These are phyloP conservation scores for Ormosia emarginata DNA, from an alignment of 306 rosid genomes.

Conservation along the genomic window DNA sequence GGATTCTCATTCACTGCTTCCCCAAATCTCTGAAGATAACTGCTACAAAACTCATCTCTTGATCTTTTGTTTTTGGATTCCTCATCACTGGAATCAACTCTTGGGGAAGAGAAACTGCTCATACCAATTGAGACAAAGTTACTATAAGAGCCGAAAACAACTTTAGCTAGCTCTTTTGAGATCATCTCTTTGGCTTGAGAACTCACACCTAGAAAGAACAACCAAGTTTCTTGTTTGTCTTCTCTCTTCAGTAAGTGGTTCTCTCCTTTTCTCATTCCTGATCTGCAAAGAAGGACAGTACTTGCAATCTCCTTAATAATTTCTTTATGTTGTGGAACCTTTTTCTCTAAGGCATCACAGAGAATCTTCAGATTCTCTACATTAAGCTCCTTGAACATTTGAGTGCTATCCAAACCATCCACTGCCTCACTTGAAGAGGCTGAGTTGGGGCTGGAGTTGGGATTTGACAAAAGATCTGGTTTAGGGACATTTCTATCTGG, in stretches of 20 bases:
- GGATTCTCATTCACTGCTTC: conserved; percentile 71
- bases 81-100: background rate
- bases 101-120: conserved; percentile 29
- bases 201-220: conserved; percentile 45
- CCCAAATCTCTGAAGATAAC: conserved; percentile 50
- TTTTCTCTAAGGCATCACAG: conserved; percentile 44
- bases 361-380: conserved; percentile 45
- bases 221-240: conserved; percentile 49
- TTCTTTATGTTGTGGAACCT: conserved; percentile 39
- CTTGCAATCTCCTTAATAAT: conserved; percentile 39
- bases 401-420: conserved; percentile 41
- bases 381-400: conserved; percentile 42
- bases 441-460: conserved; percentile 73
- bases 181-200: conserved; percentile 43
- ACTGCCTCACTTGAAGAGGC: conserved; percentile 66
- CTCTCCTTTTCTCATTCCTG: conserved; percentile 30
- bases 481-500: conserved; percentile 31
- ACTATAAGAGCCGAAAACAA: conserved; percentile 50
- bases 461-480: conserved; percentile 66
- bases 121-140: conserved; percentile 37
- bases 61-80: conserved; percentile 35
- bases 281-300: conserved; percentile 53
- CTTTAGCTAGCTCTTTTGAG: conserved; percentile 60
- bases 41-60: conserved; percentile 35
- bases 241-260: background rate